phyloP scores from a whole-genome alignment of 768 basidiomycete genomes.

The Mycena amicta region DNA sequence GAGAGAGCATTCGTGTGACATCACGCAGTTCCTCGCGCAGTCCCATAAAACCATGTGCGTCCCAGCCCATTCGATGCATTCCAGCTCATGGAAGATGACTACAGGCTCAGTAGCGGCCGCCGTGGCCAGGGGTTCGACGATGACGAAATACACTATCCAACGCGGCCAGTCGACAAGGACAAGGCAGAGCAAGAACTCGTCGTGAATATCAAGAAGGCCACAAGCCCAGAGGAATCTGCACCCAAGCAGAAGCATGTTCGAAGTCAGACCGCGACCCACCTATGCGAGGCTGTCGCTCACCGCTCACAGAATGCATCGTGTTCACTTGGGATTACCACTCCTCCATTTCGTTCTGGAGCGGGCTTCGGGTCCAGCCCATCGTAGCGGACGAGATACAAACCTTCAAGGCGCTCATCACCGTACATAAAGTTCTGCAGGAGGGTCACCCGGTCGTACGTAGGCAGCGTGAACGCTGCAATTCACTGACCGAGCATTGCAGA shows the following conservation, averaged over 20 bases:
- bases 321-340: constrained; percentile 99
- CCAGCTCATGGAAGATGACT: constrained; percentile 8
- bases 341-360: constrained; percentile 97
- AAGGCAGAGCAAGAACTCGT: constrained; percentile 94
- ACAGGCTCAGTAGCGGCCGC: constrained; percentile 39
- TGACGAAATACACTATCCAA: constrained; percentile 90
- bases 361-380: constrained; percentile 94
- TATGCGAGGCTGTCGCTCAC: constrained; percentile 11
- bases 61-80: background rate
- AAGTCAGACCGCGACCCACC: constrained; percentile 58
- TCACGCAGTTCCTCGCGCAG: background rate
- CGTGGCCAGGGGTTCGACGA: constrained; percentile 61
- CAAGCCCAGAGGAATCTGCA: constrained; percentile 90
- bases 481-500: constrained; percentile 47
- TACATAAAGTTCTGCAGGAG: constrained; percentile 97
- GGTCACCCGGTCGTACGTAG: constrained; percentile 85
- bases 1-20: constrained; percentile 12
- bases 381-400: constrained; percentile 97
- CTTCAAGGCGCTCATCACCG: constrained; percentile 96
- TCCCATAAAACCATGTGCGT: constrained; percentile 7
- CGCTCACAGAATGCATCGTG: constrained; percentile 84
- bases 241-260: constrained; percentile 99
- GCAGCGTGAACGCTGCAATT: constrained; percentile 2
- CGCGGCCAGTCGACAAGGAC: constrained; percentile 97
- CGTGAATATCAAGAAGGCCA: constrained; percentile 98